Conservation (phyloP, 2,329 filamentous ascomycete species). For the Pseudogymnoascus sp. region DNA sequence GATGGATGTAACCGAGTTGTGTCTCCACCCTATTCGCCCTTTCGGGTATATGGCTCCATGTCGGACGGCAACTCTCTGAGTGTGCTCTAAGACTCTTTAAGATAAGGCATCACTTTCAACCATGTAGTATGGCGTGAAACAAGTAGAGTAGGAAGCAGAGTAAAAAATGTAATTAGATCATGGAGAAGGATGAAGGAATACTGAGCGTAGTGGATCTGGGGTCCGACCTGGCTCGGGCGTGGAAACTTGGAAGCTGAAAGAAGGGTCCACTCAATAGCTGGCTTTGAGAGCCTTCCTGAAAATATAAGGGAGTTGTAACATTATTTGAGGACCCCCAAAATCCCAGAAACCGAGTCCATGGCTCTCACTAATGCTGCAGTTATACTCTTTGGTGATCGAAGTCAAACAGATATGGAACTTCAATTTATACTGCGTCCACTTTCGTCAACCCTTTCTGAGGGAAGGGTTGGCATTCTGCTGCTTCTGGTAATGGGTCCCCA, state of each 20-base stretch:
- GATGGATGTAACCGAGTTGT: background rate
- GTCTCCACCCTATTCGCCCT: background rate
- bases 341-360: slow-evolving; percentile 8
- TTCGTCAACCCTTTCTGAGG: background rate
- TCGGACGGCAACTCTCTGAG: background rate
- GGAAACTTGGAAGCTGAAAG: background rate
- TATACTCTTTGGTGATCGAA: background rate
- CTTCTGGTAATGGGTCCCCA: slow-evolving; percentile 7
- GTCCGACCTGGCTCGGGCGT: background rate
- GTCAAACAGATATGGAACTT: slow-evolving; percentile 7
- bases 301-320: slow-evolving; percentile 1
- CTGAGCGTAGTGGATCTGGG: slow-evolving; percentile 1
- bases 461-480: background rate
- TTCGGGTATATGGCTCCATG: background rate
- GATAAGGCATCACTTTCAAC: background rate
- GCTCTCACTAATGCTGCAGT: slow-evolving; percentile 8
- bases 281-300: background rate
- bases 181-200: background rate
- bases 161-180: background rate
- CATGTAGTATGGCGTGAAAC: slow-evolving; percentile 6
- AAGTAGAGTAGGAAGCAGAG: background rate
- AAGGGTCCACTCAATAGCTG: background rate
- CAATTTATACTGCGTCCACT: slow-evolving; percentile 1
- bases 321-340: slow-evolving; percentile 6
- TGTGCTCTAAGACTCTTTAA: background rate